These are phyloP conservation scores for Miscanthus lutarioriparius DNA, from an alignment of 176 grass and related monocot genomes.

Conservation along the genomic window DNA sequence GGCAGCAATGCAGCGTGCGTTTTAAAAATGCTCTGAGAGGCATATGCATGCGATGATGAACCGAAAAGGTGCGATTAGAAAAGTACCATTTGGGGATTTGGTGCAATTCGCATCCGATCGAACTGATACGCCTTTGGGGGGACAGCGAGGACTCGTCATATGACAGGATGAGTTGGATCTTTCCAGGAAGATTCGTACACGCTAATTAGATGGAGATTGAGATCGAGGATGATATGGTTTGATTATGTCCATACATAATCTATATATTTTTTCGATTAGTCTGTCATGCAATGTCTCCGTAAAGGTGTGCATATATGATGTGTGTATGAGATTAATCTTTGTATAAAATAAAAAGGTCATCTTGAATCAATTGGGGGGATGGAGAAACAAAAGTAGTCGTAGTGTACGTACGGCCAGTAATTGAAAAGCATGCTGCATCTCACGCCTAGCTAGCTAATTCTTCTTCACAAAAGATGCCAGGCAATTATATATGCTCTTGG, in stretches of 20 bases:
- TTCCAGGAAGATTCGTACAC: constrained; percentile 49
- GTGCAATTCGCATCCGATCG: constrained; percentile 33
- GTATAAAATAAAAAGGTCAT: background rate
- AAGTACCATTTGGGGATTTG: constrained; percentile 49
- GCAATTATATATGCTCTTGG: background rate
- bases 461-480: constrained; percentile 18
- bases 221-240: constrained; percentile 25
- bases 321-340: background rate
- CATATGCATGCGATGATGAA: constrained; percentile 49
- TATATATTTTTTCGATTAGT: background rate
- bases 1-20: background rate
- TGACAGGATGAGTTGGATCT: constrained; percentile 42
- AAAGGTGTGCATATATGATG: constrained; percentile 14
- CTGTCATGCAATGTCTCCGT: background rate
- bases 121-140: constrained; percentile 40
- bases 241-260: constrained; percentile 31
- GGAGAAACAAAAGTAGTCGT: background rate
- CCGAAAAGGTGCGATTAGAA: constrained; percentile 43
- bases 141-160: constrained; percentile 51
- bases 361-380: background rate
- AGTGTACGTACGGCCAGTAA: background rate
- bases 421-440: constrained; percentile 18
- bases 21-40: background rate
- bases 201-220: constrained; percentile 26
- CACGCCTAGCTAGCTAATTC: background rate